Evolutionary conservation across 2,329 filamentous ascomycete genomes (phyloP), one percentile per base, ranked within the genome.

Genomic region (Aspergillus pseudotamarii): DNA sequence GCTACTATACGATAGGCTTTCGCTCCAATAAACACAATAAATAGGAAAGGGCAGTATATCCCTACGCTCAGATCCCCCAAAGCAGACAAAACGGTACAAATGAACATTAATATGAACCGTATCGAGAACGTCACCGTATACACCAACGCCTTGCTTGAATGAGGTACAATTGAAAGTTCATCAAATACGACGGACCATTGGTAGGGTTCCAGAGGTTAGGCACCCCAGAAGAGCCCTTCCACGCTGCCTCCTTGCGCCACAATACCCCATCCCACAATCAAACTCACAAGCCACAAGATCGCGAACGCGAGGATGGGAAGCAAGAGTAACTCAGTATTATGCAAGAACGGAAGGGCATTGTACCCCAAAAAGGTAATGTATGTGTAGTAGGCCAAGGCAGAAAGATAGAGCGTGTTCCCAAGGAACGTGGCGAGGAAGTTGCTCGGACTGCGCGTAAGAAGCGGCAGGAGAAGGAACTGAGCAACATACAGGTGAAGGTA

Each of bases 321-420:
- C 36, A 91, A 81, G 16, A 91, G 80, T 4, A 90, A 82, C 73
- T 90, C 87, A 1, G 88, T 90, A 67, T 90, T 87, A 72, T 88
- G 86, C 28, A 90, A 76, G 73, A 90, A 90, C 0, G 88, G 88
- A 19, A 91, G 79, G 28, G 88, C 87, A 69, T 90, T 90, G 76
- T 90, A 91, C 38, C 88, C 88, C 50, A 91, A 79, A 73, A 91
- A 91, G 10, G 86, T 89, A 70, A 90, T 88, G 68, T 90, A 84
- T 71, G 86, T 88, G 76, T 90, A 90, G 77, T 90, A 90, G 32
- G 83, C 83, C 58, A 89, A 77, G 0, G 88, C 88, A 43, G 88
- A 80, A n/a, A 90, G 81, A 70, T 90, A 90, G 67, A 90, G 82
- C 1, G 86, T 84, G 71, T 91, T 90, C 32, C 87, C 87, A 41